These are phyloP conservation scores for Acmispon strigosus DNA, from an alignment of 306 rosid species.

Conservation along the genomic window DNA sequence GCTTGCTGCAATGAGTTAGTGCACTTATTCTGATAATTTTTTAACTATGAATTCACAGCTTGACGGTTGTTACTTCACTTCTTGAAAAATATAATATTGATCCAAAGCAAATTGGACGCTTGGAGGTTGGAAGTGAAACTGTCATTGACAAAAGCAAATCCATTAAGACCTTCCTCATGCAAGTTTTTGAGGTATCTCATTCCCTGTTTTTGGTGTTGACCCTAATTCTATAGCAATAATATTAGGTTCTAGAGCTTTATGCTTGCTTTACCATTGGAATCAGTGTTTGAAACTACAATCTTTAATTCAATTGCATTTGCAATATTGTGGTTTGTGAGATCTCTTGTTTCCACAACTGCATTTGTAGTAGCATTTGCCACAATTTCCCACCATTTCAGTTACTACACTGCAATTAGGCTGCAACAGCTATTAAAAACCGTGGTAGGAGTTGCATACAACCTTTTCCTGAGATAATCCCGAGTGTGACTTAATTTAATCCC, in stretches of 20 bases:
- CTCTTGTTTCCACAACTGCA: not conserved
- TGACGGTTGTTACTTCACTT: conserved; percentile 66
- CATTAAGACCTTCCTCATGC: conserved; percentile 84
- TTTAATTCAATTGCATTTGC: not conserved
- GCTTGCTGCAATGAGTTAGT: not conserved
- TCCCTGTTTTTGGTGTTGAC: not conserved
- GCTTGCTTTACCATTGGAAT: not conserved
- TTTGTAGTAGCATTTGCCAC: not conserved
- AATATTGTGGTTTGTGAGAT: not conserved
- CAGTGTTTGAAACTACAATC: not conserved
- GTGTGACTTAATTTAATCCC: not conserved
- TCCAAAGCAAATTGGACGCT: conserved; percentile 72
- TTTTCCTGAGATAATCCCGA: not conserved
- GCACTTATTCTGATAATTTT: not conserved
- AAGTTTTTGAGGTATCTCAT: conserved; percentile 64
- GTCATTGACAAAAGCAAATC: conserved; percentile 95
- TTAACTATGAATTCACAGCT: conserved; percentile 35
- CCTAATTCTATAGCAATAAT: not conserved
- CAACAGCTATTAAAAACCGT: not conserved
- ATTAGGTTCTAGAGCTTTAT: not conserved
- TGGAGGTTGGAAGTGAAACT: conserved; percentile 91
- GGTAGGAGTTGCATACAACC: not conserved
- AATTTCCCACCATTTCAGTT: not conserved
- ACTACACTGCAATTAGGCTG: too few species aligned
- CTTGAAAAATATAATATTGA: conserved; percentile 63